Percentiles rank a stretch among this genome's conserved stretches.
Evolutionary conservation across 2,329 filamentous ascomycete genomes (phyloP).

Genomic region (Colletotrichum destructivum): DNA sequence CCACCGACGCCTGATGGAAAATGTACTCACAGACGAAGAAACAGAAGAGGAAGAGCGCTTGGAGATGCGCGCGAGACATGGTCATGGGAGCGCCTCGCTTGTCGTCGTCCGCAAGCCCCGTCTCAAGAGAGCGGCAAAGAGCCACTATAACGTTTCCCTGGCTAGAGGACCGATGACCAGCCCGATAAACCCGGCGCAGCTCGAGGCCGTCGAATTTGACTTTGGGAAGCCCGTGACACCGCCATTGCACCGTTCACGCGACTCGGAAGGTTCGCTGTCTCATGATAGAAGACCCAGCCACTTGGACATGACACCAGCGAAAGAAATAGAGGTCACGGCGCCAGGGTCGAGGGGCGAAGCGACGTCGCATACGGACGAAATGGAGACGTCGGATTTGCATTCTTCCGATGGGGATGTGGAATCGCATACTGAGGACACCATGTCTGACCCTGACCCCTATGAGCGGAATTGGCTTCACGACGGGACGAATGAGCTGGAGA

Average conservation of each 20-base stretch:
- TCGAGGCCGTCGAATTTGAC: constrained; percentile 47
- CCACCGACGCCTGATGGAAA: constrained; percentile 55
- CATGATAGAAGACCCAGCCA: constrained; percentile 12
- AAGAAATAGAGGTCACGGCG: constrained; percentile 12
- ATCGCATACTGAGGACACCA: constrained; percentile 40
- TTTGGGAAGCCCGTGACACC: constrained; percentile 39
- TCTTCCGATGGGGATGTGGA: constrained; percentile 41
- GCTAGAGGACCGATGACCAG: constrained; percentile 48
- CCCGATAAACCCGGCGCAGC: constrained; percentile 43
- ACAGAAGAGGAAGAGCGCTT: constrained; percentile 61
- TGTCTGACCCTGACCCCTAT: constrained; percentile 42
- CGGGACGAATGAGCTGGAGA: constrained; percentile 4
- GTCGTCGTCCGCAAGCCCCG: constrained; percentile 55
- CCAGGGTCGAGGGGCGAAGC: constrained; percentile 29
- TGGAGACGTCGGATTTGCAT: constrained; percentile 42
- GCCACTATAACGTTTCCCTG: constrained; percentile 49
- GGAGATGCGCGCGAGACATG: constrained; percentile 57
- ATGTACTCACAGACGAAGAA: constrained; percentile 60
- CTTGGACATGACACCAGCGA: constrained; percentile 29
- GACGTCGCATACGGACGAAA: constrained; percentile 39
- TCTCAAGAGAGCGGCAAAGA: constrained; percentile 59
- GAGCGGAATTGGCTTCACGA: constrained; percentile 36
- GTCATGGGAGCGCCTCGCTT: constrained; percentile 46
- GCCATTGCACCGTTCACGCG: constrained; percentile 31
- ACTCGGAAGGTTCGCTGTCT: constrained; percentile 25